Evolutionary conservation across 176 grass and related monocot genomes (phyloP).

Genomic region (Carex littledalei): DNA sequence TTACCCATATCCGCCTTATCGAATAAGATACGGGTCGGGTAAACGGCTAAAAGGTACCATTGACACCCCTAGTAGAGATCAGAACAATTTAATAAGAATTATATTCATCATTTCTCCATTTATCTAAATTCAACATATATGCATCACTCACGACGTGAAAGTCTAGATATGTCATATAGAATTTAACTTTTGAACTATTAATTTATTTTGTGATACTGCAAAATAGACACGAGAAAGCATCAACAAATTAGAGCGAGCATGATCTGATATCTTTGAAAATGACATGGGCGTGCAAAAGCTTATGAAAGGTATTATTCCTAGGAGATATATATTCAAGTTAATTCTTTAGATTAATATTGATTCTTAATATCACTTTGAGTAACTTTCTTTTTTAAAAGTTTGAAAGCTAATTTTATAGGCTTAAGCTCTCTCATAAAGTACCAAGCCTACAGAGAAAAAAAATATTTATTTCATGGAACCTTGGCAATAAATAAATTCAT

Average conservation of each 20-base stretch:
- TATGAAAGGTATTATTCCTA: neutral
- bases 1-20: too few relatives aligned
- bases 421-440: neutral
- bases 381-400: neutral
- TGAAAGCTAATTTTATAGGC: neutral
- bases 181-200: too few relatives aligned
- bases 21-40: too few relatives aligned
- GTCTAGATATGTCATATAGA: too few relatives aligned
- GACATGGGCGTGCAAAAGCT: neutral
- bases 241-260: neutral
- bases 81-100: too few relatives aligned
- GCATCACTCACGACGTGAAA: too few relatives aligned
- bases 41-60: too few relatives aligned
- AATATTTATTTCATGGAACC: neutral
- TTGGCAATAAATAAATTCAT: too few relatives aligned
- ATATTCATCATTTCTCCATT: too few relatives aligned
- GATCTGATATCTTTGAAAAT: neutral
- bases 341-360: neutral
- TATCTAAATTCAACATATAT: too few relatives aligned
- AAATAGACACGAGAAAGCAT: neutral
- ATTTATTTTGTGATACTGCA: neutral
- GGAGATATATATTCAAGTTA: neutral
- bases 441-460: neutral
- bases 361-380: neutral
- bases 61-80: too few relatives aligned